Evolutionary conservation across 176 grass and related monocot genomes (phyloP).

Genomic region (Raddia guianensis): DNA sequence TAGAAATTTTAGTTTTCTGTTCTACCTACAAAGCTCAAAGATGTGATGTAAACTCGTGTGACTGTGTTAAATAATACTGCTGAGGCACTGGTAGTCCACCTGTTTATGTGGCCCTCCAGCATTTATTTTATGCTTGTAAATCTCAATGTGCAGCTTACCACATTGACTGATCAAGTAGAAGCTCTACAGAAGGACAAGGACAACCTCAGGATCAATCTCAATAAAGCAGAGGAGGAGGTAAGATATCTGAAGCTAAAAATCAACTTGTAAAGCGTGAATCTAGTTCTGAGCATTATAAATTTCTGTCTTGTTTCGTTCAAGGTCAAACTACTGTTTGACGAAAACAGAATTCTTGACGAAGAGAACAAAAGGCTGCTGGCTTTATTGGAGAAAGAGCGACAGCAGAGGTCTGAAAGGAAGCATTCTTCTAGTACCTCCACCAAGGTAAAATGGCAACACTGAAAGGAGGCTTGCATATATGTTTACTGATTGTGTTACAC

Average conservation of each 20-base stretch:
- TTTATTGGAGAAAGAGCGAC: conserved; percentile 61
- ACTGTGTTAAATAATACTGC: not conserved
- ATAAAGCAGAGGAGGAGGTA: conserved; percentile 91
- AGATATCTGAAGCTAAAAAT: not conserved
- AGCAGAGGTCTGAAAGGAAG: conserved; percentile 59
- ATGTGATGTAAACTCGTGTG: not conserved
- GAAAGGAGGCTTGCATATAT: not conserved
- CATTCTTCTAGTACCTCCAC: conserved; percentile 62
- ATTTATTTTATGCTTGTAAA: not conserved
- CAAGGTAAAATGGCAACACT: conserved; percentile 58
- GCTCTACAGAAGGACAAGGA: conserved; percentile 78
- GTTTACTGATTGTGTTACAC: not conserved
- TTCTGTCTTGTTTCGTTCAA: conserved; percentile 30
- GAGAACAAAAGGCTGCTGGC: conserved; percentile 67
- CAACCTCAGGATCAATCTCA: conserved; percentile 63
- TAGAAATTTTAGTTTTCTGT: not conserved
- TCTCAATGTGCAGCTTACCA: conserved; percentile 38
- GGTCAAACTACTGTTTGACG: conserved; percentile 72
- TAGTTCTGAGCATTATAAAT: not conserved
- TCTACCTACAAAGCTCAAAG: not conserved
- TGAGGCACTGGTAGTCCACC: not conserved
- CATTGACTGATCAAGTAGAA: conserved; percentile 53
- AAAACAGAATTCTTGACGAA: conserved; percentile 75
- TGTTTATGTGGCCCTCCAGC: not conserved
- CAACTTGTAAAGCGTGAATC: not conserved